Evolutionary conservation across 192 early-diverging fungal genomes (phyloP).

Genomic region (Geranomyces michiganensis): DNA sequence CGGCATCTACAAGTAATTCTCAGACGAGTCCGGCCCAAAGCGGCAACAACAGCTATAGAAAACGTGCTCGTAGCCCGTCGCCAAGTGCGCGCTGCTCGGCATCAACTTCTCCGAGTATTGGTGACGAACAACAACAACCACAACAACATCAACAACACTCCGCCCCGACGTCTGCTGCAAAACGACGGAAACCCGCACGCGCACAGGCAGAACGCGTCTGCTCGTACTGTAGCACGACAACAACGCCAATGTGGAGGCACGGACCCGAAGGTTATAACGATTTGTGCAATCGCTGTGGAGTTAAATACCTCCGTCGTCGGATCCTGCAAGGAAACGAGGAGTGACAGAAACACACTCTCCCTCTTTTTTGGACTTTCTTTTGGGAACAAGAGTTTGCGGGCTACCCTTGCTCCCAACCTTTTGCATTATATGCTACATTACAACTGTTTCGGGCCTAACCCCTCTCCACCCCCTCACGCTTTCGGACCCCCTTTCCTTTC

Average conservation of each 20-base stretch:
- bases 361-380: too few species aligned
- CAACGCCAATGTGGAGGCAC: constrained; percentile 49
- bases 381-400: too few species aligned
- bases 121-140: neutral
- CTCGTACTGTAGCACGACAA: constrained; percentile 35
- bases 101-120: too few species aligned
- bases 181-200: constrained; percentile 3
- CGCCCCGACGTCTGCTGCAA: neutral
- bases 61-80: neutral
- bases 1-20: neutral
- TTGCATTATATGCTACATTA: too few species aligned
- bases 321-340: constrained; percentile 27
- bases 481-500: too few species aligned
- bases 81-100: neutral
- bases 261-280: constrained; percentile 38
- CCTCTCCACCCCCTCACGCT: too few species aligned
- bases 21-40: neutral
- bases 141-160: neutral
- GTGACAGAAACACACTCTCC: too few species aligned
- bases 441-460: too few species aligned
- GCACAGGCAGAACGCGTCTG: constrained; percentile 13
- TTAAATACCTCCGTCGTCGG: constrained; percentile 42
- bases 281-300: constrained; percentile 45
- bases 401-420: too few species aligned
- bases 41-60: neutral